These are phyloP conservation scores for Leishmania turanica DNA, from an alignment of 208 protist species.

Conservation along the genomic window DNA sequence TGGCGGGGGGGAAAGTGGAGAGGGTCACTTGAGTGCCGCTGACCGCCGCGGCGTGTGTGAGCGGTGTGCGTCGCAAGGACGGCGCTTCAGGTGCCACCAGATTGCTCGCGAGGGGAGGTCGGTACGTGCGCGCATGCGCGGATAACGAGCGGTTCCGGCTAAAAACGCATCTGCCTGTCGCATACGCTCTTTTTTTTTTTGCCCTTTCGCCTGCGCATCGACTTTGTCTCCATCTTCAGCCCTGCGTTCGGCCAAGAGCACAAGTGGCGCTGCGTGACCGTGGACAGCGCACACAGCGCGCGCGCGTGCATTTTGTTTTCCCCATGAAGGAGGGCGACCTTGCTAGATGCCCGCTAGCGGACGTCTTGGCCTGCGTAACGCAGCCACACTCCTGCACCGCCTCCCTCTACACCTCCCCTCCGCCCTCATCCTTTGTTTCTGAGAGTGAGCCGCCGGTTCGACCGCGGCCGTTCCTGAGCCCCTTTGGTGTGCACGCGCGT, in stretches of 20 bases:
- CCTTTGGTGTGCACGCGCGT: background rate
- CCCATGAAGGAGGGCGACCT: background rate
- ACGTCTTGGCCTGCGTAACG: background rate
- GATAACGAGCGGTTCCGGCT: background rate
- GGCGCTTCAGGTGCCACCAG: background rate
- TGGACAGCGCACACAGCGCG: background rate
- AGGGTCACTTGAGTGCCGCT: background rate
- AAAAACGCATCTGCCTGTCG: background rate
- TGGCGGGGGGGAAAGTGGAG: background rate
- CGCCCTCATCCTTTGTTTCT: background rate
- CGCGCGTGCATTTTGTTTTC: background rate
- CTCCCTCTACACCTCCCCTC: background rate
- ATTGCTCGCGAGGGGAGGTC: background rate
- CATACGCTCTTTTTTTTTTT: too few species aligned
- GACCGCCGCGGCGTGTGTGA: background rate
- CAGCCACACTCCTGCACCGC: background rate
- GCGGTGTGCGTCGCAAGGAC: background rate
- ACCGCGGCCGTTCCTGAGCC: background rate
- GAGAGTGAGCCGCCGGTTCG: background rate
- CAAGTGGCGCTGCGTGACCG: background rate
- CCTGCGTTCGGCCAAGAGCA: background rate
- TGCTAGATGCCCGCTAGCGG: background rate
- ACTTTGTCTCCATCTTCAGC: background rate
- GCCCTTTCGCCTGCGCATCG: background rate
- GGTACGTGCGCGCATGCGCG: background rate